Evolutionary conservation across 164 flowering plant species (phyloP).

Genomic region (Vitis vinifera): DNA sequence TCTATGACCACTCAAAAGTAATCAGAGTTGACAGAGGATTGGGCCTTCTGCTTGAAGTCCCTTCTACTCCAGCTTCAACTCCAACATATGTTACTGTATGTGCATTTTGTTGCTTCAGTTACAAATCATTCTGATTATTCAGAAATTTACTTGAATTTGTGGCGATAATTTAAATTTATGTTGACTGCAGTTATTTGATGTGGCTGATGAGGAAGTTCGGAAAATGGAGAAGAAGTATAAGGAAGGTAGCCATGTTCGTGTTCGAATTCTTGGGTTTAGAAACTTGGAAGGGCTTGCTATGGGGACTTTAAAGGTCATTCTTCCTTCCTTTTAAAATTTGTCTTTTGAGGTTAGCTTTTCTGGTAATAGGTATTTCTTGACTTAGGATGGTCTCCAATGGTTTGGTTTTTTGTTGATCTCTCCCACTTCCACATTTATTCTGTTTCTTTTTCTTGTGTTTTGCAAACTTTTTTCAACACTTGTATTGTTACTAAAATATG

Average conservation of each 20-base stretch:
- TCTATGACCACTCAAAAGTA: slow-evolving; percentile 73
- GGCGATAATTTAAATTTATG: slow-evolving; percentile 4
- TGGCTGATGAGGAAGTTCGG: slow-evolving; percentile 58
- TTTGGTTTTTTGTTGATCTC: no score
- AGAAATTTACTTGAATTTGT: neutral
- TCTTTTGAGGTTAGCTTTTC: no score
- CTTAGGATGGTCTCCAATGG: no score
- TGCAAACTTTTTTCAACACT: no score
- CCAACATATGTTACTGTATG: slow-evolving; percentile 86
- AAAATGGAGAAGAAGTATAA: slow-evolving; percentile 72
- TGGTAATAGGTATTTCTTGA: no score
- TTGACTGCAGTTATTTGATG: slow-evolving; percentile 60
- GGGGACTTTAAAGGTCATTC: slow-evolving; percentile 72
- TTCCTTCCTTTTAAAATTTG: neutral
- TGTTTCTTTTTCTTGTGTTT: no score
- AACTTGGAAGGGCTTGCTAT: slow-evolving; percentile 86
- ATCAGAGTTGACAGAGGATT: slow-evolving; percentile 81
- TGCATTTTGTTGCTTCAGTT: slow-evolving; percentile 10
- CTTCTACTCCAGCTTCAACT: slow-evolving; percentile 62
- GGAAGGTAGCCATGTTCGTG: slow-evolving; percentile 73
- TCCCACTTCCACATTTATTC: no score
- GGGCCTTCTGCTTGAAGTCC: slow-evolving; percentile 87
- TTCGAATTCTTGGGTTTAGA: slow-evolving; percentile 75
- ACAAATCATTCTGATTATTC: neutral
- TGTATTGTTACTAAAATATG: no score